Percentiles rank a stretch among this genome's conserved stretches.
Conservation (phyloP, 495 filamentous ascomycete genomes). For the Penicillium diatomitis region DNA sequence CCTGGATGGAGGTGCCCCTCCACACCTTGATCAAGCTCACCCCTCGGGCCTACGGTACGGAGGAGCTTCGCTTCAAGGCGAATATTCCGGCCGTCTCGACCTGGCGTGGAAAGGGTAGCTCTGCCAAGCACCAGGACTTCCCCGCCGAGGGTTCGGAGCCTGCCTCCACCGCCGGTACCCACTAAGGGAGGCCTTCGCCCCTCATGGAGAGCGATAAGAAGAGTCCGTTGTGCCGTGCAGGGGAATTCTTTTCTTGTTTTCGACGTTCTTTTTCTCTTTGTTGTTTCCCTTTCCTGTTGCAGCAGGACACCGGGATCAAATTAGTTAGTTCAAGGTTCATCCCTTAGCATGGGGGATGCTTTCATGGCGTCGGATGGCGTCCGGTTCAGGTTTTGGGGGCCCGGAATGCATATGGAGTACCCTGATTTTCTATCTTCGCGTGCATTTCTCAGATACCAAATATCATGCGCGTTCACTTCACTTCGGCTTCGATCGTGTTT, state of each 20-base stretch:
- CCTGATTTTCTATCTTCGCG: not conserved
- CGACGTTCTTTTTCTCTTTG: too few species aligned
- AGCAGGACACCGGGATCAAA: too few species aligned
- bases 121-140: conserved; percentile 60
- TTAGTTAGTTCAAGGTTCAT: too few species aligned
- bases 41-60: conserved; percentile 85
- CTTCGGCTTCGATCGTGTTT: too few species aligned
- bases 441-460: conserved; percentile 10
- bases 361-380: not conserved
- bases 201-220: too few species aligned
- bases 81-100: conserved; percentile 93
- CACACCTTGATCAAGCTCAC: conserved; percentile 96
- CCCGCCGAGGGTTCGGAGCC: conserved; percentile 15
- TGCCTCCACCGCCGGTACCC: not conserved
- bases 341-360: too few species aligned
- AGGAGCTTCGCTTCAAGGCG: conserved; percentile 76
- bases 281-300: too few species aligned
- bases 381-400: conserved; percentile 1
- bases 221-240: too few species aligned
- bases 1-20: conserved; percentile 96
- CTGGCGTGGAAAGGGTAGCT: conserved; percentile 84
- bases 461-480: too few species aligned
- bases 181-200: not conserved
- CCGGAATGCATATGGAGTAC: conserved; percentile 5
- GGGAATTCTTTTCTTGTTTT: too few species aligned